These are phyloP conservation scores for Trichosanthes truncata DNA, from an alignment of 306 rosid genomes.

Conservation along the genomic window DNA sequence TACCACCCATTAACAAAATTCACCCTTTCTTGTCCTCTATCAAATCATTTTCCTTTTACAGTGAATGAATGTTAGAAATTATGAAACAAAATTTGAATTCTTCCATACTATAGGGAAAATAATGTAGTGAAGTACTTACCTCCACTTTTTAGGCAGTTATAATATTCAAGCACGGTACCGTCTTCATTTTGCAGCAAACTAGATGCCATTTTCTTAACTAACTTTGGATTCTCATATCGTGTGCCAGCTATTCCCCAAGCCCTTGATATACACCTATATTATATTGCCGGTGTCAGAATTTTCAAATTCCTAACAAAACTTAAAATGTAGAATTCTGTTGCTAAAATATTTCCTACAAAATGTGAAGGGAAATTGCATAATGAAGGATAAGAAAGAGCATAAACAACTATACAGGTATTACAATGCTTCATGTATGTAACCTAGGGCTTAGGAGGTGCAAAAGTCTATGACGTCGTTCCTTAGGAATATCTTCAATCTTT, in stretches of 20 bases:
- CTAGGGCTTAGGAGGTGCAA: conserved; percentile 52
- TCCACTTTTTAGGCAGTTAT: conserved; percentile 60
- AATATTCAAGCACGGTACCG: conserved; percentile 38
- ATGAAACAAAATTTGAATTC: neutral
- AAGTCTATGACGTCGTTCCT: conserved; percentile 68
- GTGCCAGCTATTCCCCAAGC: conserved; percentile 90
- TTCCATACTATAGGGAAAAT: too few species aligned
- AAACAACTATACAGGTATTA: conserved; percentile 2
- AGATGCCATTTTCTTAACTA: conserved; percentile 49
- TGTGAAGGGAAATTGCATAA: neutral
- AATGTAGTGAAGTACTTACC: conserved; percentile 25
- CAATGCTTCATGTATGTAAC: conserved; percentile 24
- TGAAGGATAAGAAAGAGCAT: neutral
- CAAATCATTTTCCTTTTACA: neutral
- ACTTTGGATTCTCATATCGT: conserved; percentile 59
- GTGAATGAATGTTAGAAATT: neutral
- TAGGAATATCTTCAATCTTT: conserved; percentile 75
- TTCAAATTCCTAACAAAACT: neutral
- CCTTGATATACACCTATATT: conserved; percentile 54
- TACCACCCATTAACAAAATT: neutral
- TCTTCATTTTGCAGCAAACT: conserved; percentile 26
- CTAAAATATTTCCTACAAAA: neutral
- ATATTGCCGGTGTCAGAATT: conserved; percentile 22
- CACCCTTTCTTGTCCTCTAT: neutral
- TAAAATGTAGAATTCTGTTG: neutral